Evolutionary conservation across 805 yeast genomes (phyloP).

Genomic region (Maudiozyma turicensis): DNA sequence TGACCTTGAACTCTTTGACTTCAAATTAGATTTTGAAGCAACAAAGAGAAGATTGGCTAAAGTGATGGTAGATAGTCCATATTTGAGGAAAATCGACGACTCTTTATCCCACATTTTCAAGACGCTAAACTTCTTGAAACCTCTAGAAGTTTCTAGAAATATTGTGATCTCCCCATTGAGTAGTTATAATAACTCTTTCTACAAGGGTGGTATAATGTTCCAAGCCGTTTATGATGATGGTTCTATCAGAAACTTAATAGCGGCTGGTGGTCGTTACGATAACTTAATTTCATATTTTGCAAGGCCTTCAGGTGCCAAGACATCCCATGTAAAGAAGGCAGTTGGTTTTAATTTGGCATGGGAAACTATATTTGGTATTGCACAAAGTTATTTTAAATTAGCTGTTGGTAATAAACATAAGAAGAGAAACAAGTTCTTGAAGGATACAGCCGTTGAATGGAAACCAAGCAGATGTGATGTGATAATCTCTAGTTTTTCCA

Average conservation of each 20-base stretch:
- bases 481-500: conserved; percentile 59
- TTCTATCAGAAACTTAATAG: conserved; percentile 42
- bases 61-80: conserved; percentile 66
- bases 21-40: conserved; percentile 55
- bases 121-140: conserved; percentile 44
- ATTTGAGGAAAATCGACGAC: conserved; percentile 48
- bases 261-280: conserved; percentile 94
- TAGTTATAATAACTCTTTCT: conserved; percentile 73
- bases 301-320: conserved; percentile 37
- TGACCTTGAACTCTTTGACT: conserved; percentile 74
- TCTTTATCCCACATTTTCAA: conserved; percentile 52
- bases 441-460: conserved; percentile 37
- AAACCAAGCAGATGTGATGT: conserved; percentile 68
- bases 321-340: conserved; percentile 39
- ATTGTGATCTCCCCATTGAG: conserved; percentile 71
- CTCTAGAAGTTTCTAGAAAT: conserved; percentile 49
- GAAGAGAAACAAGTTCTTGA: conserved; percentile 29
- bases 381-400: conserved; percentile 38
- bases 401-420: conserved; percentile 24
- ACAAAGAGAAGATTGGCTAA: conserved; percentile 56
- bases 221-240: conserved; percentile 67
- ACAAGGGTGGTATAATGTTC: conserved; percentile 77
- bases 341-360: conserved; percentile 85
- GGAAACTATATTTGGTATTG: conserved; percentile 48
- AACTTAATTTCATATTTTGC: conserved; percentile 56